Evolutionary conservation across 2,329 filamentous ascomycete species (phyloP).

Genomic region (Hypoxylon sp.): DNA sequence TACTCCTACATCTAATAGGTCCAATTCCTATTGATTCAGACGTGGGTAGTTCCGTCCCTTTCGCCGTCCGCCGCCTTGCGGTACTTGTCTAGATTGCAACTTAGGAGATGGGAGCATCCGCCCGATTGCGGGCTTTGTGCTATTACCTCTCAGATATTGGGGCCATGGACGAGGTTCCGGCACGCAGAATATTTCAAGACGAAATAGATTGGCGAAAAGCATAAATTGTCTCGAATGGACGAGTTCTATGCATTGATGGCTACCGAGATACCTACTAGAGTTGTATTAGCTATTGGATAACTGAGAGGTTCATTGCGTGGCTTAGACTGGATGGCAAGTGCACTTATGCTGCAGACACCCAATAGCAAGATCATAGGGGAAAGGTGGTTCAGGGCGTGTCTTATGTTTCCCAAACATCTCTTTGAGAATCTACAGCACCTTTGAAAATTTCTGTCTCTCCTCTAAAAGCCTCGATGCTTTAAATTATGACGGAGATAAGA

Average conservation of each 20-base stretch:
- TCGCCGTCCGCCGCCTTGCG: conserved; percentile 33
- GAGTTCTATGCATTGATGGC: neutral
- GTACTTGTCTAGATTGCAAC: neutral
- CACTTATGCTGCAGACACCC: neutral
- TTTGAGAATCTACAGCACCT: neutral
- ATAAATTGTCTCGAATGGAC: neutral
- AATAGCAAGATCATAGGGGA: neutral
- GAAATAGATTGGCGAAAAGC: neutral
- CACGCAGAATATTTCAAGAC: neutral
- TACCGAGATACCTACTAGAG: neutral
- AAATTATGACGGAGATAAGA: no score
- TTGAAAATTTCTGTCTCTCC: neutral
- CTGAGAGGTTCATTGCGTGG: no score
- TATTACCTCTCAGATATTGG: neutral
- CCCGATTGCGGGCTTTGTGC: neutral
- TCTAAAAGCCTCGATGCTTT: no score
- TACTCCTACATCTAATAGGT: neutral
- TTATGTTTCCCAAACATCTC: neutral
- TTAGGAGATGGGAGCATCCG: neutral
- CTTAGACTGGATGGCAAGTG: neutral
- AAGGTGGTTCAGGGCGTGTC: neutral
- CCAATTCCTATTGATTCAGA: neutral
- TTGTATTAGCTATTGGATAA: no score
- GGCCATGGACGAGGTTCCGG: neutral
- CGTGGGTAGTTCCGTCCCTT: conserved; percentile 13